Percentiles rank a stretch among this genome's conserved stretches.
These are phyloP conservation scores for Curvularia hawaiiensis DNA, from an alignment of 2,329 filamentous ascomycete genomes.

Conservation along the genomic window DNA sequence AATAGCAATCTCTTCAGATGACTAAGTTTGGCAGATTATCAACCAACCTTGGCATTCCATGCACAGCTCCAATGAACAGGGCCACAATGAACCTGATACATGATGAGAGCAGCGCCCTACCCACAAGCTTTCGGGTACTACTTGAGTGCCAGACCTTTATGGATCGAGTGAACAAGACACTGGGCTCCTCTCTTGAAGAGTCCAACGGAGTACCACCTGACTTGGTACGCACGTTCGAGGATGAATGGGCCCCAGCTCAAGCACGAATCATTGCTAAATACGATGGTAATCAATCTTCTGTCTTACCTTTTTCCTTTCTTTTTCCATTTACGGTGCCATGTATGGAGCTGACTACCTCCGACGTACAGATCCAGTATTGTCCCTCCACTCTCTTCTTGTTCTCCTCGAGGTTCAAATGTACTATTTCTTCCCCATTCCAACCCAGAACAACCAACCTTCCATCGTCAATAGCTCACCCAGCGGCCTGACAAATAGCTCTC, in stretches of 20 bases:
- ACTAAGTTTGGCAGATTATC: not conserved
- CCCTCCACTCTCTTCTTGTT: not conserved
- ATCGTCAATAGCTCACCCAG: not conserved
- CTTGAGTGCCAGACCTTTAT: not conserved
- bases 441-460: not conserved
- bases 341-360: not conserved
- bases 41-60: not conserved
- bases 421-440: not conserved
- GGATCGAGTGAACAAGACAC: not conserved
- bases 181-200: conserved; percentile 1
- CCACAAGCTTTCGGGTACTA: not conserved
- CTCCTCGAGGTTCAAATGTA: not conserved
- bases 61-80: not conserved
- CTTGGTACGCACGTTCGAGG: not conserved
- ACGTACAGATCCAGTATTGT: not conserved
- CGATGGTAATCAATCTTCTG: not conserved
- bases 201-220: not conserved
- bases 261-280: not conserved
- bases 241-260: not conserved
- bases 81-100: not conserved
- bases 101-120: not conserved
- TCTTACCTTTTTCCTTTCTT: not conserved
- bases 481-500: not conserved
- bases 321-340: not conserved
- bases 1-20: not conserved